phyloP scores from a whole-genome alignment of 169 alveolate species.

The Eimeria tenella region DNA sequence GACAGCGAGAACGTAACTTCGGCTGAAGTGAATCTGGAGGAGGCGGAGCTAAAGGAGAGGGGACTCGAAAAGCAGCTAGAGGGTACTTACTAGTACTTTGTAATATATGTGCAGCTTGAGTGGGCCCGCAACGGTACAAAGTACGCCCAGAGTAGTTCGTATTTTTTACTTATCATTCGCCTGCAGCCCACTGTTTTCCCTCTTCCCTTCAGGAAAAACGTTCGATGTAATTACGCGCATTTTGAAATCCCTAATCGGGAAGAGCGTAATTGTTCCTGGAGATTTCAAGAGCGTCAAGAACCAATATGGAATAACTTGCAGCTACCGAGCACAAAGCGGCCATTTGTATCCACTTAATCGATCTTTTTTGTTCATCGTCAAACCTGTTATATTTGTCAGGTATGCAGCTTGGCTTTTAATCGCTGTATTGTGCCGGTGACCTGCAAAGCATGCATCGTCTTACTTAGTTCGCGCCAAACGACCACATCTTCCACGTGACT shows the following conservation, averaged over 20 bases:
- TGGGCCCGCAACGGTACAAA: neutral
- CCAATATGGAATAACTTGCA: constrained; percentile 94
- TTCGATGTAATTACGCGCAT: constrained; percentile 95
- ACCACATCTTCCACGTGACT: too few relatives aligned
- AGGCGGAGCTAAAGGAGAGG: constrained; percentile 89
- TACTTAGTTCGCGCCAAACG: neutral
- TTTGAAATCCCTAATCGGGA: constrained; percentile 93
- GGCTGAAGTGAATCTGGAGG: constrained; percentile 93
- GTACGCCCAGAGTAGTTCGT: neutral
- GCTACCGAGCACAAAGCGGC: constrained; percentile 97
- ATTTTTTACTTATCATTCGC: neutral
- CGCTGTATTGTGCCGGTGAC: neutral
- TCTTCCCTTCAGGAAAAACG: constrained; percentile 85
- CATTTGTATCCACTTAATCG: constrained; percentile 96
- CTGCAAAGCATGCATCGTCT: neutral
- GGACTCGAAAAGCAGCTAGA: constrained; percentile 89
- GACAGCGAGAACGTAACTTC: constrained; percentile 93
- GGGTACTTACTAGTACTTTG: constrained; percentile 80
- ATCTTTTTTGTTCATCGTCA: constrained; percentile 95
- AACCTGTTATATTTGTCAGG: constrained; percentile 97
- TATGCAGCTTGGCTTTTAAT: constrained; percentile 2
- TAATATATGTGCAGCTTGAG: neutral
- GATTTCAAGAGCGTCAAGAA: constrained; percentile 94
- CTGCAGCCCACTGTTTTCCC: neutral
- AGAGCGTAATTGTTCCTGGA: constrained; percentile 96